Evolutionary conservation across 208 protist species (phyloP).

Genomic region (Acanthamoeba triangularis): DNA sequence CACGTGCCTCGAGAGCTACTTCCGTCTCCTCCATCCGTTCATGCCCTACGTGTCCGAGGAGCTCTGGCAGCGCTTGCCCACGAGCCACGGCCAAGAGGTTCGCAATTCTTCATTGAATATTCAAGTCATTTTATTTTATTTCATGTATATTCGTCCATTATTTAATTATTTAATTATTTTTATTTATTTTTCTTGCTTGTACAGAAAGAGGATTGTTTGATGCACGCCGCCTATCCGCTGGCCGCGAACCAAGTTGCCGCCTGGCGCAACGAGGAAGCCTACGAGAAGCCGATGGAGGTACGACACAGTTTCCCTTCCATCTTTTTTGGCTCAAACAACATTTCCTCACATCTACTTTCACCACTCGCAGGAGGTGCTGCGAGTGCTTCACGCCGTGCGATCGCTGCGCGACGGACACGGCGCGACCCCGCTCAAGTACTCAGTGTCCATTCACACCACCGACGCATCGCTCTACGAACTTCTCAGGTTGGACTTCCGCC

Average conservation of each 20-base stretch:
- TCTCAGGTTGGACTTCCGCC: neutral
- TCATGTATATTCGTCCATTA: too few species aligned
- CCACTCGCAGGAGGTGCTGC: neutral
- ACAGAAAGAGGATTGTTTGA: neutral
- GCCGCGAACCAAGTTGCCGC: neutral
- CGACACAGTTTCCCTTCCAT: neutral
- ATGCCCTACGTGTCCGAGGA: conserved; percentile 99
- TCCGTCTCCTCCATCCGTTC: conserved; percentile 99
- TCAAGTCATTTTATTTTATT: neutral
- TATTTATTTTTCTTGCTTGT: too few species aligned
- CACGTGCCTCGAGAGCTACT: conserved; percentile 94
- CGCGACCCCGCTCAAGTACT: neutral
- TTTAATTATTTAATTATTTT: too few species aligned
- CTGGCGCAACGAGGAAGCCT: neutral
- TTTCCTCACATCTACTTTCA: too few species aligned
- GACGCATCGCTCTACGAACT: neutral
- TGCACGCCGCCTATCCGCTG: neutral
- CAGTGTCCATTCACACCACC: neutral
- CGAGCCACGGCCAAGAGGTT: neutral
- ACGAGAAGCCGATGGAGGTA: conserved; percentile 16
- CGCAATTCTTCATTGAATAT: neutral
- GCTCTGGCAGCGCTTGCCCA: conserved; percentile 90
- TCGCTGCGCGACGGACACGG: conserved; percentile 9
- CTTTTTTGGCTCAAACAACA: neutral
- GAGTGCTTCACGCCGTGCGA: conserved; percentile 21